Base-by-base conservation (phyloP, 306 rosid species). In the Prunus padus region DNA sequence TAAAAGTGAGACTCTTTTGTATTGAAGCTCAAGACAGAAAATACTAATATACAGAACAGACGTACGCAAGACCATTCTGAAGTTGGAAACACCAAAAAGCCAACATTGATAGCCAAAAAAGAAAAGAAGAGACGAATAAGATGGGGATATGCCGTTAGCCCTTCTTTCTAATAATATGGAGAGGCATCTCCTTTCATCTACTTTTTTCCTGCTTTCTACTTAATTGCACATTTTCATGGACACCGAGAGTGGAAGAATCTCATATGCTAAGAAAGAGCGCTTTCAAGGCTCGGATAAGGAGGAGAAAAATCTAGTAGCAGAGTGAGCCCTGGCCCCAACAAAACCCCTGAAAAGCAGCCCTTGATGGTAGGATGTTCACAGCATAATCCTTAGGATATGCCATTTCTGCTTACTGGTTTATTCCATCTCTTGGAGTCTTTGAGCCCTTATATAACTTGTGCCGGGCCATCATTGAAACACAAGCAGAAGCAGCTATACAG, bases 331-430 rank as follows among this genome's bases (percentile, higher is more conserved):
- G 65, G 31, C 64, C 73, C 63, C 25, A 28, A 73, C 19, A 11
- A 45, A 8, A 12, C 15, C 47, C 31, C 8, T 18, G 2, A 75
- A 70, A 75, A 54, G 65, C 45, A 55, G 52, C 40, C 54, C 12
- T 6, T 19, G 76, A 49, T 49, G 59, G n/a, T n/a, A n/a, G n/a
- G 55, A 65, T 31, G 70, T 72, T 67, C 78, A 65, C 57, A 20
- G 78, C 65, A 72, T 65, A 65, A 79, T 52, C 78, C 77, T 46
- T 45, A 40, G 91, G 82, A 87, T 87, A 87, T 85, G 81, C 91
- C 51, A 47, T 72, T 65, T 4, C 65, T 10, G 45, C 37, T 56
- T 20, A 57, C 42, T 47, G 71, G 80, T 87, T 82, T 85, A 83
- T 85, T 76, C 87, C 86, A 25, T 72, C 55, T 42, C 49, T 31